These are phyloP conservation scores for Astragalus membranaceus DNA, from an alignment of 306 rosid genomes.

Conservation along the genomic window DNA sequence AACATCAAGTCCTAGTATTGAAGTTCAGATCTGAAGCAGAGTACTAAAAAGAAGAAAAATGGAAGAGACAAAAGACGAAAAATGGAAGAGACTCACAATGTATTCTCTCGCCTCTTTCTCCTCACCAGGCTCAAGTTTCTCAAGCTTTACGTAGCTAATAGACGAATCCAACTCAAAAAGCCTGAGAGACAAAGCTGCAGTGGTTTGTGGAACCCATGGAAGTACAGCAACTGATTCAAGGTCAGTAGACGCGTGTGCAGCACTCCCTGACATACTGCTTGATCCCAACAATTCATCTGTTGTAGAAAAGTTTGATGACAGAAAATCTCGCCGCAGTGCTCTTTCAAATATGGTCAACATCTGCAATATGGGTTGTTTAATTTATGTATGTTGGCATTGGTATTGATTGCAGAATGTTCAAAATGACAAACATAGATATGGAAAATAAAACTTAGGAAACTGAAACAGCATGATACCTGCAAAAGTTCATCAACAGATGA, in stretches of 20 bases:
- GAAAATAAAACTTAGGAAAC: slow-evolving; percentile 5
- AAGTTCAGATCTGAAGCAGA: background rate
- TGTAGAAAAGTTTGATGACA: slow-evolving; percentile 59
- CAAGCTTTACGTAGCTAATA: slow-evolving; percentile 42
- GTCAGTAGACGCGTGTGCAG: slow-evolving; percentile 33
- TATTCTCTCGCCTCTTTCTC: slow-evolving; percentile 45
- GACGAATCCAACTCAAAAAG: slow-evolving; percentile 80
- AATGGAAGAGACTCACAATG: slow-evolving; percentile 36
- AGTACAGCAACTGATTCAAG: slow-evolving; percentile 50
- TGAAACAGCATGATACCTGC: slow-evolving; percentile 46
- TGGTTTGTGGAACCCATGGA: slow-evolving; percentile 92
- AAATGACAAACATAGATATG: background rate
- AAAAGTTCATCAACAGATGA: slow-evolving; percentile 67
- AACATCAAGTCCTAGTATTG: background rate
- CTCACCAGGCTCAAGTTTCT: slow-evolving; percentile 46
- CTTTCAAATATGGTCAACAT: slow-evolving; percentile 65
- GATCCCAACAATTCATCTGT: slow-evolving; percentile 67
- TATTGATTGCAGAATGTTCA: background rate
- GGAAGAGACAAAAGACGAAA: slow-evolving; percentile 9
- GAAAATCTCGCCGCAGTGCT: slow-evolving; percentile 58
- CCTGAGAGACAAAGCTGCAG: slow-evolving; percentile 83
- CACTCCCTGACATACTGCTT: slow-evolving; percentile 28
- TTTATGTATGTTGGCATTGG: slow-evolving; percentile 1
- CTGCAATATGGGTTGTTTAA: slow-evolving; percentile 38
- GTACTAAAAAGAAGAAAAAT: background rate